phyloP scores from a whole-genome alignment of 352 stramenopile genomes.

The Phytophthora boehmeriae region DNA sequence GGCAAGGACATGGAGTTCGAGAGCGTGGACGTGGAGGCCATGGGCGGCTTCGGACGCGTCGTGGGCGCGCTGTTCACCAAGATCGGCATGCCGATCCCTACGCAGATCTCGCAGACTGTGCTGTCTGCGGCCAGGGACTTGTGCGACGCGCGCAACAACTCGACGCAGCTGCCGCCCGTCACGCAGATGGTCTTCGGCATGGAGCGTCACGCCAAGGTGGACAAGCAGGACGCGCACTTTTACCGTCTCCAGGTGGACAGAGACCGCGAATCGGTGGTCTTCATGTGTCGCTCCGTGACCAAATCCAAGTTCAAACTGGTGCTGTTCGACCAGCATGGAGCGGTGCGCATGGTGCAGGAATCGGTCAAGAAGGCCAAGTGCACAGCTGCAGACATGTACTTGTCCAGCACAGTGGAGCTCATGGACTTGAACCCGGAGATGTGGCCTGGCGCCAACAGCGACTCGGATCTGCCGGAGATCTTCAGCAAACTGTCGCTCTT shows the following conservation, averaged over 20 bases:
- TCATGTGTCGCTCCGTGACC: slow-evolving; percentile 79
- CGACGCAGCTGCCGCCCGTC: slow-evolving; percentile 58
- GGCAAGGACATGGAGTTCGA: slow-evolving; percentile 85
- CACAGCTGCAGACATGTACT: slow-evolving; percentile 89
- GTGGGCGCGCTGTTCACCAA: slow-evolving; percentile 89
- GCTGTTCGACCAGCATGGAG: slow-evolving; percentile 80
- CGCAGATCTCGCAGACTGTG: slow-evolving; percentile 87
- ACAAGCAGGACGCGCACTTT: slow-evolving; percentile 91
- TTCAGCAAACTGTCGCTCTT: slow-evolving; percentile 87
- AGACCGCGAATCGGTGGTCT: slow-evolving; percentile 75
- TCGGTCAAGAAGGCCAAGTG: slow-evolving; percentile 76
- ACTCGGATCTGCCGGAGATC: slow-evolving; percentile 80
- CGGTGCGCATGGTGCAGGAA: slow-evolving; percentile 86
- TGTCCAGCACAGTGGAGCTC: slow-evolving; percentile 84
- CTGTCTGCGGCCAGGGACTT: slow-evolving; percentile 78
- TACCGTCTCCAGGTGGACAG: slow-evolving; percentile 80
- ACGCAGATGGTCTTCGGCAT: slow-evolving; percentile 73
- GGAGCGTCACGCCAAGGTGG: slow-evolving; percentile 75
- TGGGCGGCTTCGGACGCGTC: slow-evolving; percentile 83
- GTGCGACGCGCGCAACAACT: slow-evolving; percentile 78
- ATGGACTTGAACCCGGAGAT: slow-evolving; percentile 85
- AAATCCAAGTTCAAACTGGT: slow-evolving; percentile 92
- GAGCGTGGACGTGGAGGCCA: slow-evolving; percentile 83
- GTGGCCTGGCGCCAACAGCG: slow-evolving; percentile 65
- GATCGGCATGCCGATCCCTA: slow-evolving; percentile 89